phyloP scores from a whole-genome alignment of 768 basidiomycete genomes.

The Crepidotus variabilis region DNA sequence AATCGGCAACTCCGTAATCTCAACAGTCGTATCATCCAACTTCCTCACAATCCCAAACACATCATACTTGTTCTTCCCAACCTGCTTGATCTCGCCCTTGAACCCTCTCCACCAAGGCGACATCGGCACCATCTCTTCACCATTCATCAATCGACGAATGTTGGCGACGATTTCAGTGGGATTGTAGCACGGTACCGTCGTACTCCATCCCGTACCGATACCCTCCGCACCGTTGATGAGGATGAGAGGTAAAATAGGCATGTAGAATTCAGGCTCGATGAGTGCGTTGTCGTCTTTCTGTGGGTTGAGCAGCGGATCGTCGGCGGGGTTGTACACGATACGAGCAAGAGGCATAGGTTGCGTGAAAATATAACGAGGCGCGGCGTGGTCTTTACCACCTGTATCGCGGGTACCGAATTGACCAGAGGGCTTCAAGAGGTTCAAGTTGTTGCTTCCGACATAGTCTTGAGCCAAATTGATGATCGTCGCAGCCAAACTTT shows the following conservation, averaged over 20 bases:
- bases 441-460: slow-evolving; percentile 95
- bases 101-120: slow-evolving; percentile 98
- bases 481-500: slow-evolving; percentile 83
- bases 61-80: slow-evolving; percentile 83
- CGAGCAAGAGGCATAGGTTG: slow-evolving; percentile 71
- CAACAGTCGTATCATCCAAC: slow-evolving; percentile 83
- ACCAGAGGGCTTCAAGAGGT: slow-evolving; percentile 82
- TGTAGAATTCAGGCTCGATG: slow-evolving; percentile 94
- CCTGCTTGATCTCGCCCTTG: slow-evolving; percentile 79
- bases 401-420: slow-evolving; percentile 93
- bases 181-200: slow-evolving; percentile 87
- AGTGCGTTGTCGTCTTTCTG: slow-evolving; percentile 80
- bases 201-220: slow-evolving; percentile 99
- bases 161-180: slow-evolving; percentile 88
- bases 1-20: slow-evolving; percentile 93
- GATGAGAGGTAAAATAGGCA: slow-evolving; percentile 85
- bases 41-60: slow-evolving; percentile 72
- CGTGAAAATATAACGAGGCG: slow-evolving; percentile 95
- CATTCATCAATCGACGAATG: slow-evolving; percentile 80
- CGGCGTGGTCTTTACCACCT: slow-evolving; percentile 96
- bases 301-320: slow-evolving; percentile 82
- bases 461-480: slow-evolving; percentile 91
- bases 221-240: slow-evolving; percentile 95
- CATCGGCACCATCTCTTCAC: slow-evolving; percentile 83
- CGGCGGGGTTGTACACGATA: slow-evolving; percentile 73